Conservation (phyloP, 305 asterid genomes). For the Solanum hybrid region DNA sequence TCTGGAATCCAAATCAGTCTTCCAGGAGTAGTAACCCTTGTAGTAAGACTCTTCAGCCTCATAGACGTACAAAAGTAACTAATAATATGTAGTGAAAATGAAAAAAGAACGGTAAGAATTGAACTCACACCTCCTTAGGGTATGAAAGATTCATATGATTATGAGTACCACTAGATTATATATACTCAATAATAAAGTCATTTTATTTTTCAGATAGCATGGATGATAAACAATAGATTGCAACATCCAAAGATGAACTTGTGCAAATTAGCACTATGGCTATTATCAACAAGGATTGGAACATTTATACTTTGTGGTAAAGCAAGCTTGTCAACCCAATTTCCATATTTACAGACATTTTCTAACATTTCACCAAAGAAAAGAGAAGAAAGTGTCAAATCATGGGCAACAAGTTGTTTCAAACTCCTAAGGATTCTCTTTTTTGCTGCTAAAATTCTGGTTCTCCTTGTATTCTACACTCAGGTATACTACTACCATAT, state of each 20-base stretch:
- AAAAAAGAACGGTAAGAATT: neutral
- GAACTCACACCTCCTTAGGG: neutral
- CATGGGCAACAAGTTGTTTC: slow-evolving; percentile 56
- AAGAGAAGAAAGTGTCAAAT: slow-evolving; percentile 36
- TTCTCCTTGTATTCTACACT: slow-evolving; percentile 46
- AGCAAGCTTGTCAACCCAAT: slow-evolving; percentile 36
- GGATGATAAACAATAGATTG: slow-evolving; percentile 28
- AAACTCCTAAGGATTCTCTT: slow-evolving; percentile 39
- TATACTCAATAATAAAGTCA: neutral
- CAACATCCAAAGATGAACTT: slow-evolving; percentile 48
- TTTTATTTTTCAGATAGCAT: slow-evolving; percentile 30
- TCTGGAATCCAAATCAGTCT: neutral
- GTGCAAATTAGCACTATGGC: slow-evolving; percentile 26
- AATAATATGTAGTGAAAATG: too few relatives aligned
- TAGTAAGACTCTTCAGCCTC: neutral
- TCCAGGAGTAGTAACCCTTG: neutral
- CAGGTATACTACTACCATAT: slow-evolving; percentile 28
- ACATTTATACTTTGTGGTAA: slow-evolving; percentile 54
- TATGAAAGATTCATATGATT: neutral
- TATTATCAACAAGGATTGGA: slow-evolving; percentile 59
- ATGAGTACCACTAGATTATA: neutral
- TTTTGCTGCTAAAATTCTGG: slow-evolving; percentile 36
- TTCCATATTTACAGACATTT: slow-evolving; percentile 53
- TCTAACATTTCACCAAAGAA: slow-evolving; percentile 27
- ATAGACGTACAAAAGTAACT: too few relatives aligned